Evolutionary conservation across 2,329 filamentous ascomycete species (phyloP).

Genomic region (Colletotrichum theobromicola): DNA sequence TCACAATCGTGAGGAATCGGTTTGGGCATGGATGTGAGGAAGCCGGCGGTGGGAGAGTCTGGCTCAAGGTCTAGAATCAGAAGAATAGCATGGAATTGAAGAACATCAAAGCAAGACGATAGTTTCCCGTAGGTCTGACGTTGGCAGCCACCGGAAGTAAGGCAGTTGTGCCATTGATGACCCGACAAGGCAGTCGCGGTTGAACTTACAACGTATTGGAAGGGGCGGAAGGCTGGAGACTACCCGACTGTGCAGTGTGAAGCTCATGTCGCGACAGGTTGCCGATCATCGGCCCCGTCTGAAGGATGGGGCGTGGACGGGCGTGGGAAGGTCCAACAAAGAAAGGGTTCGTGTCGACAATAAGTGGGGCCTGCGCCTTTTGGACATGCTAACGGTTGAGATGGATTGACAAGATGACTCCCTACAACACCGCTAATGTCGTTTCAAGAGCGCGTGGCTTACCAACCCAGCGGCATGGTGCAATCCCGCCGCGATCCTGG

Average conservation of each 20-base stretch:
- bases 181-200: background rate
- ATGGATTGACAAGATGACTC: slow-evolving; percentile 15
- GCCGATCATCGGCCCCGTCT: slow-evolving; percentile 5
- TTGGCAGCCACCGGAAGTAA: too few species aligned
- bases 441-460: background rate
- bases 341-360: background rate
- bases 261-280: background rate
- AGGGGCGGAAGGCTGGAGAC: background rate
- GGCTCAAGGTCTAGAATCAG: background rate
- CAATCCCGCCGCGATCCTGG: background rate
- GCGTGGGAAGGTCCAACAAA: background rate
- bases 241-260: background rate
- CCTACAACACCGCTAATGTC: background rate
- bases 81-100: background rate
- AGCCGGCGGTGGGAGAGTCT: background rate
- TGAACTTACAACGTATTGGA: background rate
- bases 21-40: background rate
- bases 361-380: slow-evolving; percentile 7
- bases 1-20: background rate
- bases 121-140: background rate
- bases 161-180: too few species aligned
- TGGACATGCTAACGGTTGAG: background rate
- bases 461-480: background rate
- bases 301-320: background rate
- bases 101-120: background rate